phyloP scores from a whole-genome alignment of 805 yeast genomes.

The Candida hungchunana region DNA sequence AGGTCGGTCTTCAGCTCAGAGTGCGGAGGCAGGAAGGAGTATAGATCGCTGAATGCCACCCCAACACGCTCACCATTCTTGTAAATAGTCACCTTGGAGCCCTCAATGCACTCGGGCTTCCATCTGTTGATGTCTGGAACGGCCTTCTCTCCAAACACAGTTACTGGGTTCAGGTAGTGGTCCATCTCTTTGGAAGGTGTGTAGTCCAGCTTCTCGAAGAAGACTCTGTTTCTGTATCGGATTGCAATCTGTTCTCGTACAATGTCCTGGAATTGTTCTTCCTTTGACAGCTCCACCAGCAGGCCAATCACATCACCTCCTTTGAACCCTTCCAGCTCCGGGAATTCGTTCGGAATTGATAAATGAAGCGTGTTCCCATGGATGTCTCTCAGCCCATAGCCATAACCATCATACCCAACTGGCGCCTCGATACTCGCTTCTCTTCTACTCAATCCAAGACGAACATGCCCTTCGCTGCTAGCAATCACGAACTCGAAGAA shows the following conservation, averaged over 20 bases:
- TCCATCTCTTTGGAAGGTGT: conserved; percentile 65
- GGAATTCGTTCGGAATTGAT: conserved; percentile 58
- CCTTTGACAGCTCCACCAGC: conserved; percentile 61
- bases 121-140: conserved; percentile 45
- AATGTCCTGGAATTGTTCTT: conserved; percentile 42
- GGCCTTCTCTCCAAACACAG: conserved; percentile 66
- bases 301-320: conserved; percentile 85
- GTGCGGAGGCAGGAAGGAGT: conserved; percentile 77
- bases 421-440: conserved; percentile 94
- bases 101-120: conserved; percentile 44
- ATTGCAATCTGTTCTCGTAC: conserved; percentile 86
- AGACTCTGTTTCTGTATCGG: conserved; percentile 68
- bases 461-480: conserved; percentile 49
- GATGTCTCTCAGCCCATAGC: conserved; percentile 84
- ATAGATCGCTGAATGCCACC: conserved; percentile 59
- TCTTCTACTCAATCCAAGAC: conserved; percentile 78
- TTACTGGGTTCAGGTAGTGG: conserved; percentile 67
- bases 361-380: conserved; percentile 72
- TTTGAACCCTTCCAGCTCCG: conserved; percentile 46
- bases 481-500: conserved; percentile 73
- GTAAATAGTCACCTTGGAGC: conserved; percentile 63
- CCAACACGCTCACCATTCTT: conserved; percentile 74
- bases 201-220: conserved; percentile 83
- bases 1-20: conserved; percentile 43
- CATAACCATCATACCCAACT: conserved; percentile 91